A percentile compares a stretch with the other conserved stretches of the same genome.
Evolutionary conservation across 1,139 yeast genomes (phyloP).

Genomic region (Hemisphaericaspora xylanilytica): DNA sequence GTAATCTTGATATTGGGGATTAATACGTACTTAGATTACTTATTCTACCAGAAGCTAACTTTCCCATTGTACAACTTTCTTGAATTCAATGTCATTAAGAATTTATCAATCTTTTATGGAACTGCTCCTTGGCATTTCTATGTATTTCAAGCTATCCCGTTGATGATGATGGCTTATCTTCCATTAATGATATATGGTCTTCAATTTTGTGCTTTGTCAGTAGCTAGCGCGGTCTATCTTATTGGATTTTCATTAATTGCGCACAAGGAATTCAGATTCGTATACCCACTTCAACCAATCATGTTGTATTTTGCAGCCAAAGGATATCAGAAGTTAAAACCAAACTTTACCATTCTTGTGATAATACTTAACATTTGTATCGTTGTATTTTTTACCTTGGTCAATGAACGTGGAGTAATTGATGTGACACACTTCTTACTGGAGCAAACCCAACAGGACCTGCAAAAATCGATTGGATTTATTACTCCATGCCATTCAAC

Average conservation of each 20-base stretch:
- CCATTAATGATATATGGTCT: slow-evolving; percentile 47
- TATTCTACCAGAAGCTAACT: slow-evolving; percentile 55
- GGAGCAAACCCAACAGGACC: slow-evolving; percentile 22
- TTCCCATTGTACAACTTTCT: slow-evolving; percentile 71
- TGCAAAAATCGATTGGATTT: slow-evolving; percentile 62
- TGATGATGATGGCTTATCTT: slow-evolving; percentile 61
- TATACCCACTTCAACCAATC: slow-evolving; percentile 84
- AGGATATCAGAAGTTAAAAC: slow-evolving; percentile 9
- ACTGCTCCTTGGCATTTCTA: slow-evolving; percentile 85
- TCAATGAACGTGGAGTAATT: slow-evolving; percentile 85
- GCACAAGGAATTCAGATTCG: slow-evolving; percentile 90
- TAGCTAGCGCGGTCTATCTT: slow-evolving; percentile 72
- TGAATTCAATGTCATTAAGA: slow-evolving; percentile 70
- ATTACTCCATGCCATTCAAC: slow-evolving; percentile 96
- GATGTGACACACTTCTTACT: slow-evolving; percentile 59
- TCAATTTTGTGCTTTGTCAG: slow-evolving; percentile 65
- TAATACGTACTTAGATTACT: slow-evolving; percentile 51
- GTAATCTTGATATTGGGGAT: slow-evolving; percentile 25
- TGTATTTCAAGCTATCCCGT: slow-evolving; percentile 75
- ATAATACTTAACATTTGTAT: slow-evolving; percentile 42
- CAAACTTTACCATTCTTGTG: slow-evolving; percentile 6
- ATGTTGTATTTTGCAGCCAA: slow-evolving; percentile 16
- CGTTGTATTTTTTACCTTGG: slow-evolving; percentile 53
- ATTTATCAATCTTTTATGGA: slow-evolving; percentile 83
- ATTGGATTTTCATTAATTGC: slow-evolving; percentile 58